Base-by-base conservation (phyloP, 2,329 filamentous ascomycete species). In the Pseudovirgaria hyperparasitica region DNA sequence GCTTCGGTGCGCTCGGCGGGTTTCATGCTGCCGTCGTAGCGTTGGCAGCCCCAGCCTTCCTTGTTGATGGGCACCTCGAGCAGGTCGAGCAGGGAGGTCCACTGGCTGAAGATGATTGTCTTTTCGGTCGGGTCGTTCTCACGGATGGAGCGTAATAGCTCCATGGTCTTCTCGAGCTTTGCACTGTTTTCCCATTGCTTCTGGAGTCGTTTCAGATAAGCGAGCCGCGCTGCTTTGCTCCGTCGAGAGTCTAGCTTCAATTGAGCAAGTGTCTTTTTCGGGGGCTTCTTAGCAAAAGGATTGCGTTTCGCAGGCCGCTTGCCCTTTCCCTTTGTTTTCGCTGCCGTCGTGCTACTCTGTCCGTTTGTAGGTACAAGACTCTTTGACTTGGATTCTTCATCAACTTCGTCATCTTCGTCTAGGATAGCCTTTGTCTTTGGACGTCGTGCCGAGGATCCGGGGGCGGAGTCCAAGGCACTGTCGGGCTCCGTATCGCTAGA, bases 21-120 rank as follows among this genome's bases (percentile, higher is more conserved):
- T 15, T 61, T 67, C 79, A 87, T 85, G 40, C 68, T 70, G 17
- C 82, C 82, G 38, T 87, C 81, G 48, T 85, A 87, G 20, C 81
- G 77, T 25, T 67, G 63, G 42, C 76, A 79, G 17, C 57, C 56
- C 45, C 70, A 65, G 11, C 62, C 61, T 26, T 63, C 58, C n/a
- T 66, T 57, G 29, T 61, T 57, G 34, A 87, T 69, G 0, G 78
- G 76, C 5, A 86, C 66, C 50, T 87, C 78, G 10, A 87, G 58
- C 5, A 87, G 63, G 50, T 87, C 81, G 3, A 90, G 69, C 11
- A 87, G 62, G 0, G 78, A 74, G 1, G 82, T 86, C 58, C 81
- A 90, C 41, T 85, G 80, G 30, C 74, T 81, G 57, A 90, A 90
- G 35, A 90, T 68, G 28, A 90, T 76, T 0, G 77, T 82, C 52